phyloP scores from a whole-genome alignment of 78 protist genomes.

The Dictyostelium purpureum region DNA sequence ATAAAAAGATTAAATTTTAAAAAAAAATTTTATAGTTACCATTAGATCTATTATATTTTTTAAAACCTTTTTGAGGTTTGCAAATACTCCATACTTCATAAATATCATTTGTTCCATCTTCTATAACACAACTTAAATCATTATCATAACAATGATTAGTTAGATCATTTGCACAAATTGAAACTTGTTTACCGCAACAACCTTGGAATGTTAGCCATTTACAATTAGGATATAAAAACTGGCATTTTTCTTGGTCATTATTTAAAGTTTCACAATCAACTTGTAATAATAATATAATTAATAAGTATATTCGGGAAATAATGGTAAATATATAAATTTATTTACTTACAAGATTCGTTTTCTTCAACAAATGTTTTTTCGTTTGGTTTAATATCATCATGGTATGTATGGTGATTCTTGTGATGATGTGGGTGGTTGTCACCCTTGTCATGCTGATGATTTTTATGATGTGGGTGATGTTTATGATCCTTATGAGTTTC shows the following conservation, averaged over 20 bases:
- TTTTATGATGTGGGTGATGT: background rate
- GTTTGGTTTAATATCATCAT: background rate
- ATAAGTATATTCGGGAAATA: too few species aligned
- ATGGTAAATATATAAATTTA: background rate
- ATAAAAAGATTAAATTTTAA: background rate
- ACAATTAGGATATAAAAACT: constrained; percentile 1
- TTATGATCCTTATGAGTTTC: too few species aligned
- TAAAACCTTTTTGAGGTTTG: constrained; percentile 9
- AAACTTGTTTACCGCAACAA: constrained; percentile 13
- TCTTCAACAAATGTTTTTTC: background rate
- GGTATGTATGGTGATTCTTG: background rate
- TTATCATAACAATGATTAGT: background rate
- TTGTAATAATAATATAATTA: background rate
- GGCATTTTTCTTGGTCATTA: background rate
- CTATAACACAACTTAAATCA: background rate
- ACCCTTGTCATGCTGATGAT: background rate
- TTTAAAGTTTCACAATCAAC: constrained; percentile 6
- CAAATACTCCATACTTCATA: constrained; percentile 32
- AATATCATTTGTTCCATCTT: background rate
- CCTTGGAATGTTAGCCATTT: constrained; percentile 31
- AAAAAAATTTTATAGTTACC: background rate
- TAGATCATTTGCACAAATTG: constrained; percentile 5
- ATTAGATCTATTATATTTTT: background rate
- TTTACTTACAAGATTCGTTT: background rate
- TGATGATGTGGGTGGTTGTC: background rate